Base-by-base conservation (phyloP, 176 grass and related monocot genomes). In the Tillandsia fasciculata region DNA sequence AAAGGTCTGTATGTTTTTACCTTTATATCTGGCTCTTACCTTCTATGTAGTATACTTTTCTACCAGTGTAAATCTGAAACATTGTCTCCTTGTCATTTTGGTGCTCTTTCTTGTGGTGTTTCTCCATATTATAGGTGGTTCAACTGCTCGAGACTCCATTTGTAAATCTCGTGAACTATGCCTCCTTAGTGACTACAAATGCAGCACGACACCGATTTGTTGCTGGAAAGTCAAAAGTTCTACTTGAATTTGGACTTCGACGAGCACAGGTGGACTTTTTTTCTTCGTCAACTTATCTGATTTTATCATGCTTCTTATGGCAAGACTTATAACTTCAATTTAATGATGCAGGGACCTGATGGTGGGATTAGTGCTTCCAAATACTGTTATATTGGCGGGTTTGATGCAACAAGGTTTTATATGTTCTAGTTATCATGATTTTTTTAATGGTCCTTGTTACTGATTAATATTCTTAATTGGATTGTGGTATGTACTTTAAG, bases 351-450 rank as follows among this genome's bases (percentile, higher is more conserved):
- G 87, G 94, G 94, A 18, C 94, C 89, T 59, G 94, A 99, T 90
- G 94, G 94, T n/a, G 94, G 89, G 61, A 93, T 99, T 83, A 99
- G 94, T 73, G 89, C 94, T 70, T 99, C 94, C 69, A 99, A 85
- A 78, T 99, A 99, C 74, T 93, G 94, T 81, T 97, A 87, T 72
- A 86, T 99, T 59, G 94, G 94, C 65, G 94, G 89, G 61, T 99
- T 99, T 82, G 94, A 99, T 74, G 89, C 94, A 72, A 99, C 94
- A 33, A 99, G 94, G 94, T 97, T 56, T 33, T 50, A 80, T 76
- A 20, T 76, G 8, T 75, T 82, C 67, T 70, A 70, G 53, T 51
- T 64, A 27, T 48, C 47, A 49, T 56, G 26, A 42, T 42, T 9
- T 26, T 33, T 42, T 26, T 22, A 20, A 11, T 17, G 29, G 26